These are phyloP conservation scores for Pythium phragmitis DNA, from an alignment of 352 stramenopile genomes.

Conservation along the genomic window DNA sequence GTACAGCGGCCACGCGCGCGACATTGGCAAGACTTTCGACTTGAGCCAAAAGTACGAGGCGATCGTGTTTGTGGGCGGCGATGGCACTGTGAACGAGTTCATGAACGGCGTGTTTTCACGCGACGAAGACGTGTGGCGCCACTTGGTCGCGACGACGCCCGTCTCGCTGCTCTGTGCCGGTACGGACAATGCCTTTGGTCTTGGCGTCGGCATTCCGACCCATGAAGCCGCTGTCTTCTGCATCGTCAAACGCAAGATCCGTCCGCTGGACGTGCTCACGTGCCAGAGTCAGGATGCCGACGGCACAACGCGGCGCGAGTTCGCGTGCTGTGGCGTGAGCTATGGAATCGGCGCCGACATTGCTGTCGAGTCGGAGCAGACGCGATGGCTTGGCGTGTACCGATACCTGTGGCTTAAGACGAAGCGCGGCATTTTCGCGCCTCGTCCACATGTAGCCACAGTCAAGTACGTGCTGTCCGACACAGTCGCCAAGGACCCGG, in stretches of 20 bases:
- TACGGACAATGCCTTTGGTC: constrained; percentile 81
- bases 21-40: constrained; percentile 76
- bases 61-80: constrained; percentile 74
- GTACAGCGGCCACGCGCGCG: constrained; percentile 63
- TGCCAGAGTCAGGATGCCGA: constrained; percentile 49
- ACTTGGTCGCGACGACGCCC: constrained; percentile 75
- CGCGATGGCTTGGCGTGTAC: constrained; percentile 72
- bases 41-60: constrained; percentile 72
- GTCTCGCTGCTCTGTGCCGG: constrained; percentile 80
- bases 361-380: constrained; percentile 71
- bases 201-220: constrained; percentile 66
- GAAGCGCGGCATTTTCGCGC: constrained; percentile 59
- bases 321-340: constrained; percentile 79
- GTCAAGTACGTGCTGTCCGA: constrained; percentile 76
- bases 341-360: constrained; percentile 77
- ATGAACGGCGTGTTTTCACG: constrained; percentile 78
- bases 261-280: constrained; percentile 73
- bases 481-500: constrained; percentile 73
- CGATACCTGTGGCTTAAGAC: constrained; percentile 78
- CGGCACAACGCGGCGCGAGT: constrained; percentile 44
- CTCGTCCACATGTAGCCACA: constrained; percentile 51
- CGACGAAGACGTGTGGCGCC: constrained; percentile 73
- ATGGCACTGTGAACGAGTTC: constrained; percentile 78
- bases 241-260: constrained; percentile 85
- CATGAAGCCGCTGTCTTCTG: constrained; percentile 67